Evolutionary conservation across 2,329 filamentous ascomycete genomes (phyloP), one percentile per base, ranked within the genome.

Genomic region (Penicillium hordei): DNA sequence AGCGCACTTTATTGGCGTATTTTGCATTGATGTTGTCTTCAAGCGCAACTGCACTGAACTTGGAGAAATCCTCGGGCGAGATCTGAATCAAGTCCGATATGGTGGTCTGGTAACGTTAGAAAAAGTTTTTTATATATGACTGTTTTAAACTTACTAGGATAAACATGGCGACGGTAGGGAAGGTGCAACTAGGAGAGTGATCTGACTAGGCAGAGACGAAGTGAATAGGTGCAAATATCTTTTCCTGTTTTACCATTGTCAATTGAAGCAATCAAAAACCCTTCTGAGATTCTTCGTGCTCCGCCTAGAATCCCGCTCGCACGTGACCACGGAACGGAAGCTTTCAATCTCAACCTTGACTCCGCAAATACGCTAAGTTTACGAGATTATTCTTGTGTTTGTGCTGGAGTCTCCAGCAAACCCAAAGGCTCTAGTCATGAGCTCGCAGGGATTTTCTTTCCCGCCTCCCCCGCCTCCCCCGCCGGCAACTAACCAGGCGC

Each of bases 11-110:
- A 78, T 99, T 97, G 59, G 93, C 87, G 76, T 97, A 99, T 78
- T 99, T 99, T 62, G 87, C 83, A 74, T 99, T 97, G 78, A 99
- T 94, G 69, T 94, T 94, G 78, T 99, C 93, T 76, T 97, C 92
- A 62, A 99, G 91, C 1, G 92, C 91, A 62, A 92, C 84, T 33
- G 86, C 84, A 70, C 90, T 95, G 63, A 77, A 76, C 75, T 94
- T 94, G 60, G 87, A 84, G 72, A 97, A 96, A 72, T 97, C 90
- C 69, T 91, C 85, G 1, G 94, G 94, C 33, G 86, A 83, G 77
- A 99, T 95, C 77, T 96, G 91, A 65, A 99, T 91, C 67, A 99
- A 83, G 80, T 99, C 94, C 67, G 92, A 89, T 68, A 99, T 87
- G 65, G 94, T 96, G 43, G 92, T 94, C 94, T 96, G 62, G 23